A percentile compares a stretch with the other conserved stretches of the same genome.
These are phyloP conservation scores for Colletotrichum coccodes DNA, from an alignment of 2,329 filamentous ascomycete species.

Conservation along the genomic window DNA sequence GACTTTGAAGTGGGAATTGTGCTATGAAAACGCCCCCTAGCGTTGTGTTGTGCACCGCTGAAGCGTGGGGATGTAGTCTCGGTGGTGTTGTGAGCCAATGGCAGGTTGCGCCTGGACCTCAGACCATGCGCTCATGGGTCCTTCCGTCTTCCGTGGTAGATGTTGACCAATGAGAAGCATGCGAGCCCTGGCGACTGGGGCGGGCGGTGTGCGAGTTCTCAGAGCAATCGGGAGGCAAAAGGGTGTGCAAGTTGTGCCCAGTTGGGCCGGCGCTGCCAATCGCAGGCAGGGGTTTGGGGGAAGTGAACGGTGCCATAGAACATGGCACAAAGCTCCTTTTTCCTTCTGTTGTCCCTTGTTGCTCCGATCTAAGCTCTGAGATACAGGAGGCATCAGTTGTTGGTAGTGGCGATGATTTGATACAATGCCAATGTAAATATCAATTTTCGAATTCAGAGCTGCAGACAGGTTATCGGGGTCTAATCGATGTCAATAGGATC, in stretches of 20 bases:
- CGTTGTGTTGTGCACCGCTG: constrained; percentile 2
- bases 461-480: too few relatives aligned
- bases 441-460: not conserved
- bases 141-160: constrained; percentile 27
- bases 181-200: constrained; percentile 6
- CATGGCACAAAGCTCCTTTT: constrained; percentile 27
- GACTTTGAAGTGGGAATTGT: constrained; percentile 4
- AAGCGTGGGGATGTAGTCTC: not conserved
- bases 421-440: not conserved
- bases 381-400: constrained; percentile 12
- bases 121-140: constrained; percentile 26
- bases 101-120: constrained; percentile 12
- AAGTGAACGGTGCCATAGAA: constrained; percentile 15
- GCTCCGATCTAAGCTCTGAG: not conserved
- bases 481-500: not conserved
- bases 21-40: constrained; percentile 27
- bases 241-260: not conserved
- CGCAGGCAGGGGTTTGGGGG: constrained; percentile 2
- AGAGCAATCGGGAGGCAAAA: constrained; percentile 14
- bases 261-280: constrained; percentile 2
- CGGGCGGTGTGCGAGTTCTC: constrained; percentile 24
- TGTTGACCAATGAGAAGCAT: not conserved
- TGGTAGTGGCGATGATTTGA: constrained; percentile 14
- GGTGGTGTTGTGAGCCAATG: constrained; percentile 11
- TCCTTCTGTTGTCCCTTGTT: constrained; percentile 5